These are phyloP conservation scores for Rhizophlyctis rosea DNA, from an alignment of 192 early-diverging fungal species.

Conservation along the genomic window DNA sequence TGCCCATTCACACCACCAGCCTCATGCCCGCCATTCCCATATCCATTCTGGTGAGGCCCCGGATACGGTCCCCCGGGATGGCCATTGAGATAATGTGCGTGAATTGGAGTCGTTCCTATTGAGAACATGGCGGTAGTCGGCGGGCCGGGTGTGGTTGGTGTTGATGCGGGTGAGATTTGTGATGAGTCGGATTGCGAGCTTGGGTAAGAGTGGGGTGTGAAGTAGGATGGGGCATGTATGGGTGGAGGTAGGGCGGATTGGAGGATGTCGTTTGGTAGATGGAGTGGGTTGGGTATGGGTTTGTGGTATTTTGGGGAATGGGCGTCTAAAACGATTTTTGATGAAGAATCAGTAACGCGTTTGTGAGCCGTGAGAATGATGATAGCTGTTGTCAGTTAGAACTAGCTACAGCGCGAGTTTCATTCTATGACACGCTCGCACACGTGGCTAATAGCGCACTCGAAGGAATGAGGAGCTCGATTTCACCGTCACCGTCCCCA, in stretches of 20 bases:
- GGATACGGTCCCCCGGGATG: too few relatives aligned
- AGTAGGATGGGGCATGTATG: not conserved
- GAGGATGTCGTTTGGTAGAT: constrained; percentile 26
- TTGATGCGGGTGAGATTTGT: constrained; percentile 16
- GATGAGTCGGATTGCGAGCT: constrained; percentile 21
- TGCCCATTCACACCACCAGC: not conserved
- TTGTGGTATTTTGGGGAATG: too few relatives aligned
- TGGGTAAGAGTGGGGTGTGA: constrained; percentile 4
- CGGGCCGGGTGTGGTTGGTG: constrained; percentile 14
- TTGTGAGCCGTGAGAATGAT: too few relatives aligned
- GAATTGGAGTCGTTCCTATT: constrained; percentile 19
- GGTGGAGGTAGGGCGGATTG: constrained; percentile 2
- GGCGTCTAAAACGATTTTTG: too few relatives aligned
- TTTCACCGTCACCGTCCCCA: too few relatives aligned
- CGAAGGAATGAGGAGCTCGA: too few relatives aligned
- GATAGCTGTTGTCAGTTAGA: too few relatives aligned
- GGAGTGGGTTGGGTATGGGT: constrained; percentile 23
- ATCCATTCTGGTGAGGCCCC: too few relatives aligned
- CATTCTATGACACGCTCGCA: too few relatives aligned
- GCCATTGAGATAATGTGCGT: not conserved
- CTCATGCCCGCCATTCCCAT: not conserved
- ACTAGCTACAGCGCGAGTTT: too few relatives aligned
- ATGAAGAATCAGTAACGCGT: too few relatives aligned
- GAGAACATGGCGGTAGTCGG: constrained; percentile 11
- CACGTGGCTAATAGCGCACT: too few relatives aligned